Evolutionary conservation across 306 rosid genomes (phyloP).

Genomic region (Geum urbanum): DNA sequence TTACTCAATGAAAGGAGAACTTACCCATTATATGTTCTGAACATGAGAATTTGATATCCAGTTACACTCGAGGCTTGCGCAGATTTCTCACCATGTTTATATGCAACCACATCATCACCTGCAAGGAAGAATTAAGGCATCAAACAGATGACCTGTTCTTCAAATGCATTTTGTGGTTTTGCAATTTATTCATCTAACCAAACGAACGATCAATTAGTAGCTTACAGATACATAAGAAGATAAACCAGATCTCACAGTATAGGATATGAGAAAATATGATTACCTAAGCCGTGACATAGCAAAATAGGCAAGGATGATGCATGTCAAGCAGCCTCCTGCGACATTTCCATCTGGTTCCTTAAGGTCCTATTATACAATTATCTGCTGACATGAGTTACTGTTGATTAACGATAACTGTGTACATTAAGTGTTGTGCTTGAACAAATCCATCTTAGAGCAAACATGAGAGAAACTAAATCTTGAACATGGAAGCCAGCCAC

Average conservation of each 20-base stretch:
- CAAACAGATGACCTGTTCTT: background rate
- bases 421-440: constrained; percentile 11
- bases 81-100: constrained; percentile 69
- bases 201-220: background rate
- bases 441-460: constrained; percentile 18
- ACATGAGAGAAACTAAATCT: constrained; percentile 54
- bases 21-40: constrained; percentile 77
- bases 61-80: constrained; percentile 63
- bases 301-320: constrained; percentile 76
- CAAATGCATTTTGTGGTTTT: background rate
- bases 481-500: constrained; percentile 98
- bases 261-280: constrained; percentile 24
- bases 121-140: constrained; percentile 23
- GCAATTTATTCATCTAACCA: background rate
- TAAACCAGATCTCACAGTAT: constrained; percentile 13
- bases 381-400: constrained; percentile 18
- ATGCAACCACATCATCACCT: constrained; percentile 86
- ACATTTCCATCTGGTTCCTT: constrained; percentile 52
- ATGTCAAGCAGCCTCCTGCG: constrained; percentile 63
- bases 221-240: background rate
- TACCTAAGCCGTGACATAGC: constrained; percentile 85
- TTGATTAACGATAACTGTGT: constrained; percentile 11
- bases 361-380: constrained; percentile 46
- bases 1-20: constrained; percentile 13
- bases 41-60: constrained; percentile 74